Evolutionary conservation across 495 filamentous ascomycete species (phyloP).

Genomic region (Hypoxylon perforatum): DNA sequence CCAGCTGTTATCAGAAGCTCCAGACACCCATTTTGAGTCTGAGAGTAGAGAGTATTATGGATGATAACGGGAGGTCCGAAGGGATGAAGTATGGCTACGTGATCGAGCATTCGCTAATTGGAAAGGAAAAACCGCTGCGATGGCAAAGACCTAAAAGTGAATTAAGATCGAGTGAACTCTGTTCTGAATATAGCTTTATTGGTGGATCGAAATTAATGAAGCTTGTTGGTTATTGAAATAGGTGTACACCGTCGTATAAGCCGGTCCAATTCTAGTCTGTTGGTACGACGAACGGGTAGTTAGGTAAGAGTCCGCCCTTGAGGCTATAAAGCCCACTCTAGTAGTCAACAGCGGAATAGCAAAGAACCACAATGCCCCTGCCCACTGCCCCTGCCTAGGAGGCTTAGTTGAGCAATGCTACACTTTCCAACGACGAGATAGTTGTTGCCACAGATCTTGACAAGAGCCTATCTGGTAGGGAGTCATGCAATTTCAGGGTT

Average conservation of each 20-base stretch:
- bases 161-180: background rate
- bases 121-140: too few species aligned
- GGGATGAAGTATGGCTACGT: too few species aligned
- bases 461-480: background rate
- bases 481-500: constrained; percentile 44
- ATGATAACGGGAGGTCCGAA: too few species aligned
- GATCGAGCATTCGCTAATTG: too few species aligned
- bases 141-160: background rate
- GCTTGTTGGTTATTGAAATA: background rate
- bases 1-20: too few species aligned
- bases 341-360: background rate
- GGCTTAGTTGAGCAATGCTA: background rate
- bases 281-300: background rate
- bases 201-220: background rate
- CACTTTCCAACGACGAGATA: background rate
- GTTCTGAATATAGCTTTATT: background rate
- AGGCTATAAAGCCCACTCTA: background rate
- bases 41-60: too few species aligned
- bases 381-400: background rate
- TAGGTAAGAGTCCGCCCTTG: background rate
- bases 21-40: too few species aligned
- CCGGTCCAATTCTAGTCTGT: background rate
- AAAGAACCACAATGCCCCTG: background rate
- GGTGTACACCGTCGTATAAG: background rate
- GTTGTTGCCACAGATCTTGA: background rate